phyloP scores from a whole-genome alignment of 192 early-diverging fungal genomes.

The Geranomyces variabilis region DNA sequence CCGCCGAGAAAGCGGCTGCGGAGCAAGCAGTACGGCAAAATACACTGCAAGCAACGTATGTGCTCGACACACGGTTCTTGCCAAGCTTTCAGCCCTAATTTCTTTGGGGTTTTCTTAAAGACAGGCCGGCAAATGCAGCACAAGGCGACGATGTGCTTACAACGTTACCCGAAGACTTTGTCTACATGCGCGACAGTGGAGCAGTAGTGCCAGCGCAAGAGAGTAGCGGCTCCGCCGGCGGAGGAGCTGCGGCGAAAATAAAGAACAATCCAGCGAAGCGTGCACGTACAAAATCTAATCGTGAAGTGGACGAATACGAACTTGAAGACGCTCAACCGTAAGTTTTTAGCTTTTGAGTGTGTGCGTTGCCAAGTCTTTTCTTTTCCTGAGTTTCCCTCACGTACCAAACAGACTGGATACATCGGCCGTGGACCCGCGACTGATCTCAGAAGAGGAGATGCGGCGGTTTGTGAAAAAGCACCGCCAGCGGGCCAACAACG shows the following conservation, averaged over 20 bases:
- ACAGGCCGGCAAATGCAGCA: not conserved
- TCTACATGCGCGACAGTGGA: slow-evolving; percentile 24
- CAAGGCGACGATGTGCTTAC: slow-evolving; percentile 13
- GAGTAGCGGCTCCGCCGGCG: too few species aligned
- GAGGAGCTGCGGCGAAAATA: not conserved
- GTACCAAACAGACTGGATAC: not conserved
- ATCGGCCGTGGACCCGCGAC: slow-evolving; percentile 48
- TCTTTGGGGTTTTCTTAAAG: too few species aligned
- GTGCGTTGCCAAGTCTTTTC: too few species aligned
- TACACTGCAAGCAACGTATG: too few species aligned
- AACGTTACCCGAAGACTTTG: slow-evolving; percentile 29
- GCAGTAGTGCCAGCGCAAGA: not conserved
- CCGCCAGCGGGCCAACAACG: slow-evolving; percentile 29
- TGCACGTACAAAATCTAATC: not conserved
- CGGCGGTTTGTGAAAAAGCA: slow-evolving; percentile 43
- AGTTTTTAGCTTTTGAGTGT: slow-evolving; percentile 15
- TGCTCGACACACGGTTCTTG: too few species aligned
- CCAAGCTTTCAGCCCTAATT: too few species aligned
- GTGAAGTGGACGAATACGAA: slow-evolving; percentile 55
- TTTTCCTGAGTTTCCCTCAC: not conserved
- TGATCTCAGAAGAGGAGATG: slow-evolving; percentile 63
- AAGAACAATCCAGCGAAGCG: too few species aligned
- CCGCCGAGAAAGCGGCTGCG: too few species aligned
- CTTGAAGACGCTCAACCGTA: slow-evolving; percentile 50
- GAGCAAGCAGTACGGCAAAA: too few species aligned